Conservation (phyloP, 306 rosid species). For the Cucumis sativus region DNA sequence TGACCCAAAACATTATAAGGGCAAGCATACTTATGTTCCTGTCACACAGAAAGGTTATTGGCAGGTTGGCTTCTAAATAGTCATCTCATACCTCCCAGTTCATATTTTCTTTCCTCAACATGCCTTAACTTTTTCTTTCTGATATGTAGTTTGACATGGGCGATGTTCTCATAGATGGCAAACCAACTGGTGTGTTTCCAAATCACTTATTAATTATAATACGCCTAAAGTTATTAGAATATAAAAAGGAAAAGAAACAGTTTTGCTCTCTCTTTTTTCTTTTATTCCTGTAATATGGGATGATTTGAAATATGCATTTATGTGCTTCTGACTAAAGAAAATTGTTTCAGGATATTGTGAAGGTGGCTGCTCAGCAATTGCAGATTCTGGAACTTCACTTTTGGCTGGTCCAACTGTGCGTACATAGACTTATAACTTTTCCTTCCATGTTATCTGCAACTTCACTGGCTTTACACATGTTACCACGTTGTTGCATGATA, state of each 20-base stretch:
- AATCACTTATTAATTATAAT: not conserved
- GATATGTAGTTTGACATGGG: constrained; percentile 72
- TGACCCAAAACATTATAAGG: constrained; percentile 80
- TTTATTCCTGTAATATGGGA: not conserved
- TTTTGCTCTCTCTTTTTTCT: not conserved
- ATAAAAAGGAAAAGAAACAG: not conserved
- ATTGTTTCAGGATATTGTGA: constrained; percentile 52
- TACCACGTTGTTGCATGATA: not conserved
- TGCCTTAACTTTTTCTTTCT: constrained; percentile 4
- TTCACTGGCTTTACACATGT: not conserved
- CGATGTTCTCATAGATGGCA: constrained; percentile 60
- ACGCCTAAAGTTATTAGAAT: not conserved
- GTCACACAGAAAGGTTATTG: constrained; percentile 82
- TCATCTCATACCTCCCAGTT: not conserved
- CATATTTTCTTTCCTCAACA: not conserved
- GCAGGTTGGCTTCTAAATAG: constrained; percentile 48
- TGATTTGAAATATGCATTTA: not conserved
- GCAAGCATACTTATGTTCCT: constrained; percentile 78
- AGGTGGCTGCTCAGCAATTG: constrained; percentile 65
- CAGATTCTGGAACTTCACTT: constrained; percentile 96
- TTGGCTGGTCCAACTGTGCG: constrained; percentile 91
- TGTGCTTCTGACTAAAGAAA: not conserved
- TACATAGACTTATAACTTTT: not conserved
- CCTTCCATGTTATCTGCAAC: not conserved
- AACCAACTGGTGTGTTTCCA: constrained; percentile 59